Evolutionary conservation across 2,329 filamentous ascomycete species (phyloP).

Genomic region (Aspergillus felis): DNA sequence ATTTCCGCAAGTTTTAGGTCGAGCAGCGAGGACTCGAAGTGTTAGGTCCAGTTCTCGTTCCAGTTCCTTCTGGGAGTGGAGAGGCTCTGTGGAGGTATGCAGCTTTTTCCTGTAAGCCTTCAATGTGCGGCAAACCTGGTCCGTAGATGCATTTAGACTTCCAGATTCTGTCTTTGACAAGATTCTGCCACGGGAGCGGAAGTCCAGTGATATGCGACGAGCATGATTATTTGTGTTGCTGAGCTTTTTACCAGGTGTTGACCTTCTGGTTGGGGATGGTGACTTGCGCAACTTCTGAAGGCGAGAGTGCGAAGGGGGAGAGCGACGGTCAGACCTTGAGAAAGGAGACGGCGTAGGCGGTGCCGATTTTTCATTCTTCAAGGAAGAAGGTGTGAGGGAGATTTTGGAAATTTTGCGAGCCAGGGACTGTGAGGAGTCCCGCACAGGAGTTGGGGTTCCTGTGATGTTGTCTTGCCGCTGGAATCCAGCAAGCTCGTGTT

Average conservation of each 20-base stretch:
- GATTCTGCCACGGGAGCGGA: conserved; percentile 45
- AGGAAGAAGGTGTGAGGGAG: conserved; percentile 39
- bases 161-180: conserved; percentile 41
- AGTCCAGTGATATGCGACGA: conserved; percentile 49
- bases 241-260: conserved; percentile 26
- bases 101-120: conserved; percentile 58
- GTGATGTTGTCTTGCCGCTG: conserved; percentile 47
- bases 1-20: conserved; percentile 25
- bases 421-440: conserved; percentile 47
- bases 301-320: conserved; percentile 24
- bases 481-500: conserved; percentile 80
- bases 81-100: conserved; percentile 43
- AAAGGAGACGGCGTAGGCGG: conserved; percentile 28
- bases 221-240: conserved; percentile 28
- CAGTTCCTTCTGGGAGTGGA: conserved; percentile 52
- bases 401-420: conserved; percentile 54
- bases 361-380: conserved; percentile 27
- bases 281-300: conserved; percentile 29
- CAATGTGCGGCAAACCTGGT: conserved; percentile 55
- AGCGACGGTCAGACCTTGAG: conserved; percentile 26
- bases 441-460: conserved; percentile 40
- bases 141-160: conserved; percentile 50
- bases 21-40: conserved; percentile 30
- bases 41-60: conserved; percentile 54
- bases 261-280: conserved; percentile 38